Evolutionary conservation across 805 yeast species (phyloP).

Genomic region (Phaffomyces thermotolerans): DNA sequence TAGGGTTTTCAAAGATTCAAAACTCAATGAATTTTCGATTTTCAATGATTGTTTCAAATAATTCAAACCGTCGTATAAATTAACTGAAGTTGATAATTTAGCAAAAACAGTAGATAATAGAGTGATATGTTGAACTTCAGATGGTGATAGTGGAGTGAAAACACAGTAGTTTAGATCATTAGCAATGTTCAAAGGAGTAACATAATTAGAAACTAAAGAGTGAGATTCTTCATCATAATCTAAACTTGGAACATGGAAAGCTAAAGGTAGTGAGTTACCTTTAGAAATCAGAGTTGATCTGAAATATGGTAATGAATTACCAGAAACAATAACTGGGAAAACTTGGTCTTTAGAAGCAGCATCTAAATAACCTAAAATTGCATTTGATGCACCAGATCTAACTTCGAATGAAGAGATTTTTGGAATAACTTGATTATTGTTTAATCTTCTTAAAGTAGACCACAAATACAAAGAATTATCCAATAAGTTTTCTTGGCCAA

Average conservation of each 20-base stretch:
- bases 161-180: slow-evolving; percentile 58
- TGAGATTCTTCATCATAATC: slow-evolving; percentile 53
- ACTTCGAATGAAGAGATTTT: slow-evolving; percentile 54
- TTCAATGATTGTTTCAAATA: slow-evolving; percentile 40
- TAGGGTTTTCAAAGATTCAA: slow-evolving; percentile 19
- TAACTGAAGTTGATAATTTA: slow-evolving; percentile 46
- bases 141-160: slow-evolving; percentile 52
- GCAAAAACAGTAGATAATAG: slow-evolving; percentile 60
- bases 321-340: slow-evolving; percentile 49
- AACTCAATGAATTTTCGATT: slow-evolving; percentile 36
- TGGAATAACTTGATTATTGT: slow-evolving; percentile 48
- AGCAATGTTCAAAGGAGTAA: slow-evolving; percentile 54
- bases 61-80: slow-evolving; percentile 76
- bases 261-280: slow-evolving; percentile 41
- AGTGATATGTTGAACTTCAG: slow-evolving; percentile 64
- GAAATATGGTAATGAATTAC: slow-evolving; percentile 63
- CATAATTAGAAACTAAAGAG: slow-evolving; percentile 56
- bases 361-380: slow-evolving; percentile 63
- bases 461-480: slow-evolving; percentile 57
- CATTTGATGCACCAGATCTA: slow-evolving; percentile 77
- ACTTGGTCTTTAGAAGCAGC: slow-evolving; percentile 22
- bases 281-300: slow-evolving; percentile 43
- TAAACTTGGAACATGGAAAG: slow-evolving; percentile 70
- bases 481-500: slow-evolving; percentile 52
- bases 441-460: slow-evolving; percentile 44